Base-by-base conservation (phyloP, 768 basidiomycete genomes). In the Termitomyces sp. region DNA sequence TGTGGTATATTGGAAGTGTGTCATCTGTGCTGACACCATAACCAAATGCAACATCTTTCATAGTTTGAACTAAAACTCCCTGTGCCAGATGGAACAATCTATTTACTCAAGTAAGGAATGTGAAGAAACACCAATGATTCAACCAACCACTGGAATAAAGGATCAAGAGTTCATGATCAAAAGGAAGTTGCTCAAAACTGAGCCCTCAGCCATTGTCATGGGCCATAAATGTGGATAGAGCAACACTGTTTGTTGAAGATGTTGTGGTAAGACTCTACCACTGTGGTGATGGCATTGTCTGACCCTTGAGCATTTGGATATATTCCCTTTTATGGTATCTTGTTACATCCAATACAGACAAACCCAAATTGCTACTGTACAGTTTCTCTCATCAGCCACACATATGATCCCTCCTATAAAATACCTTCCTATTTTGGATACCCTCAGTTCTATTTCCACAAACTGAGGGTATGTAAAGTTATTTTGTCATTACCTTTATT, bases 81-180 rank as follows among this genome's bases (percentile, higher is more conserved):
- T 88, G 53, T 23, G 2, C 14, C 43, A 27, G 3, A 27, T 8
- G 44, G 7, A 28, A 28, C 17, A 17, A 4, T 17, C n/a, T 10
- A 4, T 28, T 45, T 45, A 28, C 44, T 27, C 25, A 45, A 9
- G 17, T 45, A 14, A 11, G 7, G 27, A 28, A 45, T n/a, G 23
- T 27, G 9, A 30, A 46, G 12, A 19, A 32, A 3, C 35, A 17
- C 21, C 4, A 14, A 27, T 30, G 7, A 48, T 14, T 28, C 19
- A 3, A 48, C 54, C n/a, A 6, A 48, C 54, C 46, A 41, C 54
- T 55, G 32, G 86, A 89, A 67, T 91, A 94, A 12, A 93, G 64
- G 58, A 94, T 89, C 68, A 82, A 91, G 9, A 90, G 70, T 5
- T 91, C 91, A 25, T 90, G 87, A 59, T 78, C 79, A 67, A 93